Evolutionary conservation across 164 flowering plant species (phyloP), one percentile per base, ranked within the genome.

Genomic region (Kingdonia uniflora): DNA sequence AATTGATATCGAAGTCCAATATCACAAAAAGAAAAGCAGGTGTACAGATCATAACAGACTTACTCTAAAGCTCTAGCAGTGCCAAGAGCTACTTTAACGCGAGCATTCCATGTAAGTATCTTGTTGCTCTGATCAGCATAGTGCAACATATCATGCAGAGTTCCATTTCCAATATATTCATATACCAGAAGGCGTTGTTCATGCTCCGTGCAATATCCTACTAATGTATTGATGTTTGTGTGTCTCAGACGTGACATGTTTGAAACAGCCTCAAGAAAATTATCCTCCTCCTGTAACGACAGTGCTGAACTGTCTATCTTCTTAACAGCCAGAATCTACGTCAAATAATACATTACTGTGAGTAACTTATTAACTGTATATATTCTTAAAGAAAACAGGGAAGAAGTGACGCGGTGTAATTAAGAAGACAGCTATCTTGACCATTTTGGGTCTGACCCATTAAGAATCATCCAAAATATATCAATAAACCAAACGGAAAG

Each of bases 1-100:
- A 29, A 29, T 29, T 29, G 35, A 29, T 4, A 3, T 29, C 8
- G 6, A 29, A 29, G 35, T 29, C 8, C 35, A 29, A 29, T 29
- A 3, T 29, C 35, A n/a, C 35, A 29, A 29, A 29, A 29, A 8
- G 8, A 8, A 29, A 29, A 29, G 37, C 43, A 47, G 16, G 16
- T 47, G 23, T 46, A 46, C 50, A 58, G 41, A 46, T 35, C 51
- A 40, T 23, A 19, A 53, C 76, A 67, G 14, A 65, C 73, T 62
- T 80, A 90, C 97, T 90, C 97, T 49, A 90, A 69, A 58, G 95
- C 97, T 59, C 97, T 79, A 58, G 97, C 95, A 65, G 95, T 87
- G 47, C 97, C 95, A 61, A 90, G 89, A 41, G 97, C 87, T 26
- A 87, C 77, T 65, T 77, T 68, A 43, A 90, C 89, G 54, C 95